Percentiles rank a stretch among this genome's conserved stretches.
phyloP scores from a whole-genome alignment of 176 grass and related monocot genomes.

The Carex myosuroides region DNA sequence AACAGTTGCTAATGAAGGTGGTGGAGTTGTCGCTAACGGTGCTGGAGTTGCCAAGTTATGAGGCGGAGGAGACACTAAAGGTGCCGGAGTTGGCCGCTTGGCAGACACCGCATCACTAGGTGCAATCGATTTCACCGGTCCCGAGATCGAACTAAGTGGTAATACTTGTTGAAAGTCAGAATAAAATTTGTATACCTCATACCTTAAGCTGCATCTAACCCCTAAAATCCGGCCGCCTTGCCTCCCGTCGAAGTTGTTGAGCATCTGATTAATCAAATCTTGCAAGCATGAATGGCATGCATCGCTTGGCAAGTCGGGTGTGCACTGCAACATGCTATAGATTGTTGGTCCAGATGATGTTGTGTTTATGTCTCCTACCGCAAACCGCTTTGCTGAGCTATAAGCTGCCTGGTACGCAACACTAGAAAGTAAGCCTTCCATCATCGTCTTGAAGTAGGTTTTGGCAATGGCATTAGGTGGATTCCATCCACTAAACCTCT shows the following conservation, averaged over 20 bases:
- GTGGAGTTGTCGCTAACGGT: background rate
- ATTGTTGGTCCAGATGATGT: slow-evolving; percentile 10
- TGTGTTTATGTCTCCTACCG: slow-evolving; percentile 25
- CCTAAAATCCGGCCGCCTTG: slow-evolving; percentile 23
- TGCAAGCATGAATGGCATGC: slow-evolving; percentile 33
- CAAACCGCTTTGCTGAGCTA: slow-evolving; percentile 22
- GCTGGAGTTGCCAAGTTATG: background rate
- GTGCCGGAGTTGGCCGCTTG: background rate
- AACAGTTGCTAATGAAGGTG: background rate
- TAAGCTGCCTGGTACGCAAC: slow-evolving; percentile 18
- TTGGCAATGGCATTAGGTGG: background rate
- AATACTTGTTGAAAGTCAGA: background rate
- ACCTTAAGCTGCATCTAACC: slow-evolving; percentile 37
- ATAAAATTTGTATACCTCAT: slow-evolving; percentile 29
- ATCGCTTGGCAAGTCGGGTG: slow-evolving; percentile 22
- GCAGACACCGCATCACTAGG: background rate
- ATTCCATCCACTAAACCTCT: slow-evolving; percentile 11
- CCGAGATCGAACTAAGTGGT: background rate
- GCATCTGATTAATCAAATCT: background rate
- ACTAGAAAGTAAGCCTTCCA: slow-evolving; percentile 16
- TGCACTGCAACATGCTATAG: slow-evolving; percentile 53
- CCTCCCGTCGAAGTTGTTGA: background rate
- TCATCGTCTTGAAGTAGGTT: background rate
- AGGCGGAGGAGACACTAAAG: background rate
- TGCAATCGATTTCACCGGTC: background rate